Evolutionary conservation across 768 basidiomycete genomes (phyloP).

Genomic region (Tricholoma sp.): DNA sequence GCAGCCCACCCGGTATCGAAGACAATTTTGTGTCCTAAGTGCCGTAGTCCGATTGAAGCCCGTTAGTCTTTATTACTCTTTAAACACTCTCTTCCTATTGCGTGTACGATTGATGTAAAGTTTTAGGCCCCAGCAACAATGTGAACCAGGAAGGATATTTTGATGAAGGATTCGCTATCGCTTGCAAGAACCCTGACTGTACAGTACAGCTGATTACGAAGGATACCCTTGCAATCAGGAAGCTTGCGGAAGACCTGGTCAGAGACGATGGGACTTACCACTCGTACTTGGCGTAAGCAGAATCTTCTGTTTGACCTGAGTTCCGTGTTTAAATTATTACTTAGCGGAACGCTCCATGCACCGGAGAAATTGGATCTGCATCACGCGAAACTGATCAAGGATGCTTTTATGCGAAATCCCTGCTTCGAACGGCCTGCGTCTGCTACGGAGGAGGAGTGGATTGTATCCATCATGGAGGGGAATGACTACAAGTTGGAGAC

Average conservation of each 20-base stretch:
- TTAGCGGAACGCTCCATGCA: neutral
- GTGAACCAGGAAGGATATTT: slow-evolving; percentile 1
- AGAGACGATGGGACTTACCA: neutral
- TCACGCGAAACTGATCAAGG: neutral
- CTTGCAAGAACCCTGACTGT: slow-evolving; percentile 2
- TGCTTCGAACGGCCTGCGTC: neutral
- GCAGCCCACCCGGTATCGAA: slow-evolving; percentile 2
- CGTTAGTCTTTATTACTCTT: slow-evolving; percentile 4
- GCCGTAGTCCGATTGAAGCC: neutral
- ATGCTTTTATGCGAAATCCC: neutral
- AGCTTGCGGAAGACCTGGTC: slow-evolving; percentile 9
- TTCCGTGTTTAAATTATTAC: neutral
- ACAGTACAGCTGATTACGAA: neutral
- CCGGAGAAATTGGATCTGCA: neutral
- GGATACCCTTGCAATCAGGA: slow-evolving; percentile 4
- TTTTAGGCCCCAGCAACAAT: neutral
- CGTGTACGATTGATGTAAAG: neutral
- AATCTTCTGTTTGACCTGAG: neutral
- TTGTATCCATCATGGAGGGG: slow-evolving; percentile 2
- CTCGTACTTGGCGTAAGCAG: slow-evolving; percentile 6
- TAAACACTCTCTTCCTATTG: neutral
- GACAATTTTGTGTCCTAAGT: slow-evolving; percentile 8
- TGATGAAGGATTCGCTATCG: slow-evolving; percentile 5
- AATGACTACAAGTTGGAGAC: neutral
- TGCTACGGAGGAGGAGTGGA: slow-evolving; percentile 2